phyloP scores from a whole-genome alignment of 2,329 filamentous ascomycete species.

The Aspergillus flavus region DNA sequence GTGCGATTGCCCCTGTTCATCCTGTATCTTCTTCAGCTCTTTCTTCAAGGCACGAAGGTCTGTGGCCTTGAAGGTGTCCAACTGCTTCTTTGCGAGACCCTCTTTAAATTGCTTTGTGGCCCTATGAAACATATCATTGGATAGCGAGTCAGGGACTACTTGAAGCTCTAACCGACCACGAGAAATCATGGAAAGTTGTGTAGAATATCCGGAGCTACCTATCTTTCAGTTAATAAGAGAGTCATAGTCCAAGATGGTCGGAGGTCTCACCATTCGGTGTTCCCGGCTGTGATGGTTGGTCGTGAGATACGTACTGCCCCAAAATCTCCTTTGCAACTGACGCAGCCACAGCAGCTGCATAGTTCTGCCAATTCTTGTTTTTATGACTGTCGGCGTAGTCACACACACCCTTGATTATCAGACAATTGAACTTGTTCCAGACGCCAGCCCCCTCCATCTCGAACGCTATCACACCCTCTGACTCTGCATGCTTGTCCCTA shows the following conservation, averaged over 20 bases:
- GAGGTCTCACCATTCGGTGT: not conserved
- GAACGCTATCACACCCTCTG: slow-evolving; percentile 29
- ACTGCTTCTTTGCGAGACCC: not conserved
- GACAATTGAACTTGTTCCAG: slow-evolving; percentile 35
- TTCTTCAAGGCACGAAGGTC: not conserved
- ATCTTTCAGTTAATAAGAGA: not conserved
- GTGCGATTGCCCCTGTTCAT: not conserved
- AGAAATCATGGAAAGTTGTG: not conserved
- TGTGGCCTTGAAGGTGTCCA: not conserved
- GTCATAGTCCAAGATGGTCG: no score
- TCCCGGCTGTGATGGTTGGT: not conserved
- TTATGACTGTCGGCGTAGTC: slow-evolving; percentile 48
- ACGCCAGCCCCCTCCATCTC: slow-evolving; percentile 44
- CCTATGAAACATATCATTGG: not conserved
- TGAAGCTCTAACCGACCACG: not conserved
- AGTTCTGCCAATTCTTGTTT: slow-evolving; percentile 43
- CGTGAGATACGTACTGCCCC: not conserved
- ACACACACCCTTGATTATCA: slow-evolving; percentile 40
- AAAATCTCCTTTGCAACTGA: slow-evolving; percentile 26
- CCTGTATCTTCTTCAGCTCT: not conserved
- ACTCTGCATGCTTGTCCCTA: slow-evolving; percentile 30
- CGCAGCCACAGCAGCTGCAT: slow-evolving; percentile 44
- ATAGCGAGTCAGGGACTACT: not conserved
- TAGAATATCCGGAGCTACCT: not conserved
- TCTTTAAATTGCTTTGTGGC: not conserved